Evolutionary conservation across 1,139 yeast genomes (phyloP), one percentile per base, ranked within the genome.

Genomic region (Sugiyamaella xylanicola): DNA sequence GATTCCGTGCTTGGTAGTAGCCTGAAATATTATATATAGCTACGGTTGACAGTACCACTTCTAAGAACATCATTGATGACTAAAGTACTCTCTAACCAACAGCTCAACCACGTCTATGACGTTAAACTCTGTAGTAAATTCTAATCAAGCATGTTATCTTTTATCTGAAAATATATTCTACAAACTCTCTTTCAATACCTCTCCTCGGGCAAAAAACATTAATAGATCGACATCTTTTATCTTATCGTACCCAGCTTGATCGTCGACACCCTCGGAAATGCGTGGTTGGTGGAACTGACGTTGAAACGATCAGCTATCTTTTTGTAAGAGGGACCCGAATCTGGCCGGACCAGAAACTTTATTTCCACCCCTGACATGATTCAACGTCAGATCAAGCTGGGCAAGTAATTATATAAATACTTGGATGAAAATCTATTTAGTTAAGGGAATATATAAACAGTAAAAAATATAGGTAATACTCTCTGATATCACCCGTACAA

Each of bases 251-350:
- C 15, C 5, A 13, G 13, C 37, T 13, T 32, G 37, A 32, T 32
- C 37, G 37, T 15, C 37, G 29, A 32, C 15, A 32, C 37, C 37
- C 37, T 32, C 37, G 37, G 37, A 32, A 32, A 32, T 8, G 37
- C 15, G 37, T n/a, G 37, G 37, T 32, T 8, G 15, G 37, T n/a
- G 15, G 37, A 32, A 8, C 37, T 32, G 37, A 32, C 37, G 15
- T n/a, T 32, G 13, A 32, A 32, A 25, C 29, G 37, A 19, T 39
- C 25, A 39, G 43, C 43, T 39, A 19, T 39, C 43, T 39, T 5
- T 16, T n/a, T n/a, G n/a, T n/a, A n/a, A 36, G 40, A 36, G 32
- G 32, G 32, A 25, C 32, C 37, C 37, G 37, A 32, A 32, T 32
- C 13, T 32, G 37, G 37, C 37, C 37, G 37, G 37, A 4, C 15